These are phyloP conservation scores for Dipteronia sinensis DNA, from an alignment of 345 rosid species.

Conservation along the genomic window DNA sequence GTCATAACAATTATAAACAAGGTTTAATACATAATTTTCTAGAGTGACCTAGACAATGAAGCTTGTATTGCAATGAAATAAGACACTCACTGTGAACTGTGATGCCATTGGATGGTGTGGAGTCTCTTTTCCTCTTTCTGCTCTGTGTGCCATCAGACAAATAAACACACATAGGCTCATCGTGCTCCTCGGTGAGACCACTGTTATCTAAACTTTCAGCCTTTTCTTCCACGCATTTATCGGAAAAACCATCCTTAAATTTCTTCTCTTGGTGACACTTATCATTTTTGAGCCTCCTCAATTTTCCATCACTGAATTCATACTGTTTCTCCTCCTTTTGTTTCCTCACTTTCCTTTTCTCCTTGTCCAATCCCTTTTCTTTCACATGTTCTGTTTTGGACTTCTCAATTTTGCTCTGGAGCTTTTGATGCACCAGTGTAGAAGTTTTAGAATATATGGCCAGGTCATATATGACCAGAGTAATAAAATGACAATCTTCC, in stretches of 20 bases:
- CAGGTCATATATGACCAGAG: conserved; percentile 2
- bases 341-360: conserved; percentile 26
- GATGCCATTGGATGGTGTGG: conserved; percentile 19
- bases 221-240: conserved; percentile 28
- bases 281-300: conserved; percentile 5
- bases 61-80: not conserved
- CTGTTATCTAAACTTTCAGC: conserved; percentile 51
- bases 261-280: not conserved
- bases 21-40: not conserved
- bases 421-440: conserved; percentile 53
- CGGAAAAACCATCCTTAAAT: not conserved
- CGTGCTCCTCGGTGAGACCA: conserved; percentile 66
- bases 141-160: conserved; percentile 49
- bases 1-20: conserved; percentile 22
- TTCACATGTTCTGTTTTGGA: conserved; percentile 37
- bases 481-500: not conserved
- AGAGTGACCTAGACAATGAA: not conserved
- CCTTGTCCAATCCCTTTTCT: conserved; percentile 29
- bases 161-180: conserved; percentile 41
- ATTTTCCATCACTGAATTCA: conserved; percentile 24
- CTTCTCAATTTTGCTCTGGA: conserved; percentile 41
- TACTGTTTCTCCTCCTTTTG: conserved; percentile 26
- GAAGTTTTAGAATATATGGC: conserved; percentile 38
- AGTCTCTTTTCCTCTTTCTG: conserved; percentile 36
- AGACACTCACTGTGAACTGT: conserved; percentile 37